Base-by-base conservation (phyloP, 129 eudicot genomes). In the Solidago caesia region DNA sequence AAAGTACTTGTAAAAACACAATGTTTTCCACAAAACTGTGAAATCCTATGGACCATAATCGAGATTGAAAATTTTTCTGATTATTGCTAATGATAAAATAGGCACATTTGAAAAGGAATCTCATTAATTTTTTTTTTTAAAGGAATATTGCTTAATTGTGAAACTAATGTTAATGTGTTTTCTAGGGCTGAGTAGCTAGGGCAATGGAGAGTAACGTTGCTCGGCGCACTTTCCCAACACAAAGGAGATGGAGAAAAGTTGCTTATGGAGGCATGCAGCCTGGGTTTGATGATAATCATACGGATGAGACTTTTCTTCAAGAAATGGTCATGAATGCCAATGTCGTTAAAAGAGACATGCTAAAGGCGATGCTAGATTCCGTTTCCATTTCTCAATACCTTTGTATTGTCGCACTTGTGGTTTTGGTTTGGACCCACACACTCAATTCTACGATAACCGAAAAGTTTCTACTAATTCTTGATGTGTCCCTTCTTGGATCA, bases 181-280 rank as follows among this genome's bases (percentile, higher is more conserved):
- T 56, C 29, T 56, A 64, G 68, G 68, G 33, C 29, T 42, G 45
- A 14, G 48, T 7, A 56, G 15, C 7, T 1, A 41, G 13, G 7
- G n/a, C 43, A 41, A 64, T 64, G 68, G 68, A 64, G 25, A 39
- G 48, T 2, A 39, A 45, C 12, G 4, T 64, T 14, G 11, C 48
- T 6, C 68, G 26, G 16, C 14, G 10, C 25, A 14, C 59, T 53
- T 7, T 7, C 25, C 59, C 59, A 49, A 67, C 81, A 60, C 75
- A 63, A 75, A 81, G 75, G 67, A 90, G 80, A 84, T 94, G 98
- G 98, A 90, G 89, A 68, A 94, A 94, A 86, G 96, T 94, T 58
- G 98, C 97, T 5, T 94, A 94, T 72, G 97, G 98, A 61, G 98
- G 98, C 14, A 94, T 88, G 98, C 97, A 94, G 65, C 97, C 91